Evolutionary conservation across 495 filamentous ascomycete genomes (phyloP).

Genomic region (Annulohypoxylon moriforme): DNA sequence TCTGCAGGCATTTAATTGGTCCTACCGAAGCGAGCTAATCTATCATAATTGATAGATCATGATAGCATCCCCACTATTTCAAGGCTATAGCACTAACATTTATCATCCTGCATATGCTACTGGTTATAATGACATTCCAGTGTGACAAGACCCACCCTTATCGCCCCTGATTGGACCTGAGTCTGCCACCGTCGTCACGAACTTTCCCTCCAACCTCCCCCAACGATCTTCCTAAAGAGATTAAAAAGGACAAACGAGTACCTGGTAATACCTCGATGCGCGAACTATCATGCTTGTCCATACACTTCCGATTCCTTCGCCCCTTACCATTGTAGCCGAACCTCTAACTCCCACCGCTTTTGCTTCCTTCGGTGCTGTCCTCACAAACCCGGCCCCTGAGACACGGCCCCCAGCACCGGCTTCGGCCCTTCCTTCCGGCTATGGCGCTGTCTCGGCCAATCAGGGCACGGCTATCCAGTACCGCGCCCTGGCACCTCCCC

Average conservation of each 20-base stretch:
- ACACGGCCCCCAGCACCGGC: conserved; percentile 53
- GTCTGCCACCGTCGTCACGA: not conserved
- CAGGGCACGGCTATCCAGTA: conserved; percentile 91
- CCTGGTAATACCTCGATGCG: not conserved
- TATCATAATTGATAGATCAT: conserved; percentile 19
- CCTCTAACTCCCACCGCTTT: conserved; percentile 76
- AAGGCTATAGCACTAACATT: not conserved
- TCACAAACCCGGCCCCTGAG: conserved; percentile 73
- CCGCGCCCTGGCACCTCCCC: conserved; percentile 73
- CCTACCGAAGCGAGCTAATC: not conserved
- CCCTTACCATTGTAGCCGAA: conserved; percentile 57
- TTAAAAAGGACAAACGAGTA: not conserved
- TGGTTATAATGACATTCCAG: not conserved
- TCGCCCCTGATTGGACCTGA: not conserved
- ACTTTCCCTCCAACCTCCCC: not conserved
- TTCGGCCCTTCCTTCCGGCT: conserved; percentile 40
- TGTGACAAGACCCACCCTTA: not conserved
- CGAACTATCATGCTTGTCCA: conserved; percentile 46
- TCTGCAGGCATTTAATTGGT: conserved; percentile 9
- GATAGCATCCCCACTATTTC: not conserved
- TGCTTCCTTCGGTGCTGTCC: conserved; percentile 83
- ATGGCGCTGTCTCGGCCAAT: conserved; percentile 70
- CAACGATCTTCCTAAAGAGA: not conserved
- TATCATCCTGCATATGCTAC: not conserved
- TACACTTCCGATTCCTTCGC: conserved; percentile 28